Base-by-base conservation (phyloP, 2,329 filamentous ascomycete genomes). In the Thermomyces lanuginosus region DNA sequence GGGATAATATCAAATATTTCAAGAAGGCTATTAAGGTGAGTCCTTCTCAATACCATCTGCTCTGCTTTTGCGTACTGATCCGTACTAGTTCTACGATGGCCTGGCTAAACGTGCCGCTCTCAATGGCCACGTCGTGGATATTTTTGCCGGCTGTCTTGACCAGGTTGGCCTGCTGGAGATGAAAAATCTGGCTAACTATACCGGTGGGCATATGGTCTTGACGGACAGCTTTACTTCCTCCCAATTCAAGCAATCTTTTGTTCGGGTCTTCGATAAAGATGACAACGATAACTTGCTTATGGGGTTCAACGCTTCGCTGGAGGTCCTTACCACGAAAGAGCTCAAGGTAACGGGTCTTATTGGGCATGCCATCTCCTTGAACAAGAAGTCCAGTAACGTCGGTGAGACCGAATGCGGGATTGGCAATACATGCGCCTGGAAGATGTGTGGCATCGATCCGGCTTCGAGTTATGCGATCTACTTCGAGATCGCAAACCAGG, bases 231-330 rank as follows among this genome's bases (percentile, higher is more conserved):
- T 98, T 52, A 95, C 86, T 3, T 91, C 89, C 0, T 95, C 86
- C 32, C 93, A 98, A 76, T 98, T 95, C 65, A 93, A 89, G 60
- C 89, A 98, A 51, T 95, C 89, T 0, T 98, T 98, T 46, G 77
- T 92, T 27, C 77, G 91, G 32, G 75, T 98, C 10, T 98, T 98
- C 47, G 89, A 98, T 51, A 93, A 93, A 56, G 89, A 98, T 47
- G 81, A 69, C 2, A 77, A 92, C 32, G 89, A 93, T 39, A 92
- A 93, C 49, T 67, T 98, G 8, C 59, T 92, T 6, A 98, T 98
- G 89, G 89, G 83, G 22, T 98, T 98, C 63, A 98, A 98, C 47
- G 89, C 83, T 16, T 83, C 84, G 7, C 65, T 98, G 8, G 89
- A 98, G 53, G 86, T 95, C 9, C 60, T 98, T 19, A 98, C 89